Evolutionary conservation across 179 eudicot species (phyloP), one percentile per base, ranked within the genome.

Genomic region (Spergularia azorica): DNA sequence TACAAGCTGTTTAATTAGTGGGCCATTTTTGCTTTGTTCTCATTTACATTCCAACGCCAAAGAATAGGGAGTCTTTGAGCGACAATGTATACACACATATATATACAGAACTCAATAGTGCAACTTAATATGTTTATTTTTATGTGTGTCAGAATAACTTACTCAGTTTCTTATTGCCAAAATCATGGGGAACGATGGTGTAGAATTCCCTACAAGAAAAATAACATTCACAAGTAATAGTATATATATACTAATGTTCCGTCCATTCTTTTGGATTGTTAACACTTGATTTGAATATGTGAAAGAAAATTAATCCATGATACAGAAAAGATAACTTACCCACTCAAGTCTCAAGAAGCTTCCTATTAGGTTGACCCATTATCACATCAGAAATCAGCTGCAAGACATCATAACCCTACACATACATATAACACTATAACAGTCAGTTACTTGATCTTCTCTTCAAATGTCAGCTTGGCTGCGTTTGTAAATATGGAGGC

Each of bases 101-200:
- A 36, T 3, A 26, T 26, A 21, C 21, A 26, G 32, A 1, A 26
- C 2, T 26, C 32, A 26, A 26, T 26, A 26, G 32, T 26, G 2
- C 32, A 26, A 26, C 32, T 26, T 26, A 26, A 26, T 0, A 26
- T 26, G 32, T 26, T 26, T 26, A 26, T 26, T 26, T 26, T 26
- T 26, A 26, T 26, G 39, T 36, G 39, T 36, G 4, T 36, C 39
- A 36, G 39, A 36, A 58, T 48, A 76, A 86, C 95, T 83, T 81
- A 91, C 95, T 73, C 92, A 89, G 89, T 79, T 89, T 91, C 70
- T 77, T 86, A 65, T 83, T 89, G 75, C 95, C 95, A 84, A 91
- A 91, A 77, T 91, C 93, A 75, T 89, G 95, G 54, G 93, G 95
- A 66, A 91, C 84, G 63, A 83, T 84, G 1, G 93, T 88, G 82